Evolutionary conservation across 345 rosid genomes (phyloP).

Genomic region (Salix arbutifolia): DNA sequence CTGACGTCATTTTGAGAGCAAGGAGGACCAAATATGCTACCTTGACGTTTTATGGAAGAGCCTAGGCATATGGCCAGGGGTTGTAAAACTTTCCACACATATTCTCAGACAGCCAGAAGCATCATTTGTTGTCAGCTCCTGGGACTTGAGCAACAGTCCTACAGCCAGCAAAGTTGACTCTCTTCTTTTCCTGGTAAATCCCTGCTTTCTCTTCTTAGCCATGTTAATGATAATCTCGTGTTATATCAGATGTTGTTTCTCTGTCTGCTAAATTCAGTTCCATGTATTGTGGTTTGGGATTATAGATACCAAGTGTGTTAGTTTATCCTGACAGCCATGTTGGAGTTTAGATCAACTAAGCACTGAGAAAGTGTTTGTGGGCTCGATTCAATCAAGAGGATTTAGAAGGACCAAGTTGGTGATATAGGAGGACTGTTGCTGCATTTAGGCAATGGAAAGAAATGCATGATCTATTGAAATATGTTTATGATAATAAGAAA

Average conservation of each 20-base stretch:
- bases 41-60: too few relatives aligned
- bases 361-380: background rate
- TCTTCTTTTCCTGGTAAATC: background rate
- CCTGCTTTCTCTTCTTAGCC: background rate
- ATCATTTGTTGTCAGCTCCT: background rate
- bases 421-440: too few relatives aligned
- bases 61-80: background rate
- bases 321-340: background rate
- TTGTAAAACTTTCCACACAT: background rate
- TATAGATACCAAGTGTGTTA: background rate
- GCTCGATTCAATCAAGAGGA: too few relatives aligned
- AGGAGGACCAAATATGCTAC: too few relatives aligned
- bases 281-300: background rate
- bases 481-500: too few relatives aligned
- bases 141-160: background rate
- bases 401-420: too few relatives aligned
- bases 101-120: background rate
- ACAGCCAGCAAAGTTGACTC: background rate
- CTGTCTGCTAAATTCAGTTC: background rate
- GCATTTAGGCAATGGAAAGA: too few relatives aligned
- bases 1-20: too few relatives aligned
- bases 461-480: too few relatives aligned
- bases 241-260: background rate
- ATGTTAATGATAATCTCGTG: background rate
- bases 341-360: background rate